These are phyloP conservation scores for Chalciporus chontae DNA, from an alignment of 768 basidiomycete species.

Conservation along the genomic window DNA sequence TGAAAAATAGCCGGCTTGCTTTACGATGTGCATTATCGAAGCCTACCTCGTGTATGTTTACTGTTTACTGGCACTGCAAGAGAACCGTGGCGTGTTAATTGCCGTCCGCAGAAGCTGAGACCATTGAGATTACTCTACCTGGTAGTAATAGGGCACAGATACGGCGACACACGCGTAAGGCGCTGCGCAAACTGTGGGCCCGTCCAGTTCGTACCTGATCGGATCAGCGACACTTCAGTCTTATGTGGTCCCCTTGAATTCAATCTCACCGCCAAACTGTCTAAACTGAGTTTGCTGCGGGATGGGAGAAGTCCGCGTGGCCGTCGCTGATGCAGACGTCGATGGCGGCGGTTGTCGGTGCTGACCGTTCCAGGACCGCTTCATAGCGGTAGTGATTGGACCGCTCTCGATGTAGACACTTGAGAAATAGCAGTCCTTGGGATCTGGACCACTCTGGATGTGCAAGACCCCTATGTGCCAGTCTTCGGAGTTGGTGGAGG, in stretches of 20 bases:
- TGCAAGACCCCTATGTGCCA: background rate
- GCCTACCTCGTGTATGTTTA: slow-evolving; percentile 11
- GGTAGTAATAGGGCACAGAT: slow-evolving; percentile 44
- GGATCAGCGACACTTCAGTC: background rate
- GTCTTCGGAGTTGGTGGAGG: background rate
- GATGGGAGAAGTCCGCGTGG: slow-evolving; percentile 31
- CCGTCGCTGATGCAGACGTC: background rate
- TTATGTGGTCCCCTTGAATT: background rate
- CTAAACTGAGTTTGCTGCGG: slow-evolving; percentile 41
- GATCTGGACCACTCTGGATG: background rate
- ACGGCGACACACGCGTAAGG: slow-evolving; percentile 45
- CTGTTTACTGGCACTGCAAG: slow-evolving; percentile 10
- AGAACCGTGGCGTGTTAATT: slow-evolving; percentile 4
- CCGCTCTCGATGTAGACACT: background rate
- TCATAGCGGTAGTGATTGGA: too few relatives aligned
- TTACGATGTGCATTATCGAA: background rate
- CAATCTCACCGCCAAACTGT: too few relatives aligned
- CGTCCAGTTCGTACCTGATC: slow-evolving; percentile 40
- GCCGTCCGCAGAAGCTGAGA: background rate
- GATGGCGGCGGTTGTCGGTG: background rate
- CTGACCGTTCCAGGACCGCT: background rate
- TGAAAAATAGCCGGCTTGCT: background rate
- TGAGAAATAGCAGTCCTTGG: background rate
- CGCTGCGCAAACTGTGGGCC: slow-evolving; percentile 45
- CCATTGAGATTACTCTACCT: slow-evolving; percentile 32